Evolutionary conservation across 2,329 filamentous ascomycete genomes (phyloP), one percentile per base, ranked within the genome.

Genomic region (Cyanodermella asteris): DNA sequence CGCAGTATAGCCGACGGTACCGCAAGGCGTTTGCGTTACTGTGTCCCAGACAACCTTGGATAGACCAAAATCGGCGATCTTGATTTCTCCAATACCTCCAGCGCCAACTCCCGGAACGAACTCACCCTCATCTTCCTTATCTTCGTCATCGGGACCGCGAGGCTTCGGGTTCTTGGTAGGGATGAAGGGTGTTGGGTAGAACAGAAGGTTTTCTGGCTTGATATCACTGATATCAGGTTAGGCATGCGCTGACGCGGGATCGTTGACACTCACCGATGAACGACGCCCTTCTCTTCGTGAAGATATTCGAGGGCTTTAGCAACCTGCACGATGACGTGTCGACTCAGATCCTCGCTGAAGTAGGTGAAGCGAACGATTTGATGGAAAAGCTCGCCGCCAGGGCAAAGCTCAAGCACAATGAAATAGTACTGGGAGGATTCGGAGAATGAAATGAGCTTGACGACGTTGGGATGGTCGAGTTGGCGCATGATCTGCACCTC

Each of bases 401-500:
- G 81, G 29, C 84, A 91, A 21, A 94, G 63, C 51, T 97, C 87
- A 20, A 97, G 67, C 21, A 97, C 71, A 38, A 97, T 93, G 54
- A 90, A 97, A 52, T 94, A 94, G 47, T 93, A 93, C 47, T 94
- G 81, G 30, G 66, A 64, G 1, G 82, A 90, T 50, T 97, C 87
- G 34, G 75, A 75, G 44, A 94, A 94, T 41, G 91, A 80, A 40
- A 94, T 63, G 29, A 97, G 66, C 45, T 80, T 84, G 48, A 93
- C 70, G 32, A 97, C 87, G 45, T 94, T 94, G 33, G 84, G 82
- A 38, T 97, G 87, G 36, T 94, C 81, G 23, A 97, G 61, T 42
- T 90, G 76, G 34, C 82, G 78, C 84, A 97, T 97, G 38, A 97
- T 97, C 42, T 91, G 78, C 9, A 97, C 87, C 50, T 97, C 87